Conservation (phyloP, 257 asterid genomes). For the Leonotis leonurus region DNA sequence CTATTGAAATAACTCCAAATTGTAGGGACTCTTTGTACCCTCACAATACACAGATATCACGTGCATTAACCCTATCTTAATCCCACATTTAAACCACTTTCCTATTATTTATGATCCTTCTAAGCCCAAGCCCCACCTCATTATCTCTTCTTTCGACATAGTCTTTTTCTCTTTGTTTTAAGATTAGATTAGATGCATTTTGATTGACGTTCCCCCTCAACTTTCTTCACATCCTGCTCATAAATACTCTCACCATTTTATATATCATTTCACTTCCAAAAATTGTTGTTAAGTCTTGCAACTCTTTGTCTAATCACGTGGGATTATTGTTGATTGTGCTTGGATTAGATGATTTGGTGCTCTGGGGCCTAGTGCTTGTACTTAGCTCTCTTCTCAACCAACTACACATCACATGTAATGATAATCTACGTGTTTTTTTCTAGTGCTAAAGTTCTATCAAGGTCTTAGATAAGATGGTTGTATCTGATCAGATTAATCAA, state of each 20-base stretch:
- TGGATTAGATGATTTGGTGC: no score
- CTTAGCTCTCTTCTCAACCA: no score
- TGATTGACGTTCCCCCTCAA: slow-evolving; percentile 18
- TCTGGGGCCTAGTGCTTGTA: no score
- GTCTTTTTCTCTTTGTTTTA: slow-evolving; percentile 8
- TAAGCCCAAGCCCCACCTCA: slow-evolving; percentile 15
- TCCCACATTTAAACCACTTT: slow-evolving; percentile 12
- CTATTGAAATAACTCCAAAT: slow-evolving; percentile 4
- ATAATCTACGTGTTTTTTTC: no score
- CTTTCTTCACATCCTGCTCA: slow-evolving; percentile 7
- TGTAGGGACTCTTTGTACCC: slow-evolving; percentile 53
- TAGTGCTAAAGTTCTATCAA: no score
- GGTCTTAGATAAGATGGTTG: no score
- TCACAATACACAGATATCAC: slow-evolving; percentile 27
- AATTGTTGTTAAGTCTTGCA: no score
- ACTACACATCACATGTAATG: no score
- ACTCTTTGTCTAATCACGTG: no score
- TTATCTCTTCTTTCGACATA: slow-evolving; percentile 20
- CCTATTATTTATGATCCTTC: not conserved
- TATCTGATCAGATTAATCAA: no score
- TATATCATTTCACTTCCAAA: no score
- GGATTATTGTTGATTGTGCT: no score
- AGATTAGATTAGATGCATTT: slow-evolving; percentile 14
- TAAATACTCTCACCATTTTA: not conserved
- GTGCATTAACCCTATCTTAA: slow-evolving; percentile 33